Evolutionary conservation across 768 basidiomycete species (phyloP).

Genomic region (Leucosporidium creatinivorum): DNA sequence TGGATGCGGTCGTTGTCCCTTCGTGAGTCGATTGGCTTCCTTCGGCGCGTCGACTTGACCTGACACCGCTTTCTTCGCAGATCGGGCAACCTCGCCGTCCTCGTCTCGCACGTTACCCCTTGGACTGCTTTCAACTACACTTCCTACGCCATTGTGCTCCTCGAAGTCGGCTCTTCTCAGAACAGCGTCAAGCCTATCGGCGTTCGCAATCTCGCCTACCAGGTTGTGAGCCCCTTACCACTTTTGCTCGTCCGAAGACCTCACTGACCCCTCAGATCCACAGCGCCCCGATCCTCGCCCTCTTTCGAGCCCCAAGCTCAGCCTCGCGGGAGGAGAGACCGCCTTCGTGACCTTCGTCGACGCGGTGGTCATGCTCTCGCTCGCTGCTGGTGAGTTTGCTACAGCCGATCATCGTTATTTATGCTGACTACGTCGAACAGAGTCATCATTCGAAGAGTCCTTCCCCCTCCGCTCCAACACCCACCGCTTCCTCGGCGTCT

Average conservation of each 20-base stretch:
- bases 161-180: slow-evolving; percentile 19
- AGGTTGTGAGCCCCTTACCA: slow-evolving; percentile 14
- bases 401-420: too few relatives aligned
- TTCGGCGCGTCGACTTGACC: slow-evolving; percentile 4
- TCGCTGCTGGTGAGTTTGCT: slow-evolving; percentile 21
- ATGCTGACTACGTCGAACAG: too few relatives aligned
- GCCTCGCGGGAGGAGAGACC: slow-evolving; percentile 36
- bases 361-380: slow-evolving; percentile 40
- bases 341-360: slow-evolving; percentile 43
- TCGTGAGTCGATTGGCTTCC: background rate
- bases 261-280: background rate
- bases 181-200: slow-evolving; percentile 3
- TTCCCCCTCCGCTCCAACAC: slow-evolving; percentile 41
- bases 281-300: slow-evolving; percentile 40
- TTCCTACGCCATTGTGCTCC: slow-evolving; percentile 39
- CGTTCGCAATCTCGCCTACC: slow-evolving; percentile 21
- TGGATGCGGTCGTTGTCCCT: slow-evolving; percentile 35
- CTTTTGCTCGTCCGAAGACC: background rate
- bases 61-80: slow-evolving; percentile 4
- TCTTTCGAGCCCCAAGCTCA: slow-evolving; percentile 40
- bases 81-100: slow-evolving; percentile 36
- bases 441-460: slow-evolving; percentile 41
- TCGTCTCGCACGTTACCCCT: slow-evolving; percentile 36
- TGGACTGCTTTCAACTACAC: slow-evolving; percentile 14
- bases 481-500: slow-evolving; percentile 43